phyloP scores from a whole-genome alignment of 116 monocot species.

The Zostera marina region DNA sequence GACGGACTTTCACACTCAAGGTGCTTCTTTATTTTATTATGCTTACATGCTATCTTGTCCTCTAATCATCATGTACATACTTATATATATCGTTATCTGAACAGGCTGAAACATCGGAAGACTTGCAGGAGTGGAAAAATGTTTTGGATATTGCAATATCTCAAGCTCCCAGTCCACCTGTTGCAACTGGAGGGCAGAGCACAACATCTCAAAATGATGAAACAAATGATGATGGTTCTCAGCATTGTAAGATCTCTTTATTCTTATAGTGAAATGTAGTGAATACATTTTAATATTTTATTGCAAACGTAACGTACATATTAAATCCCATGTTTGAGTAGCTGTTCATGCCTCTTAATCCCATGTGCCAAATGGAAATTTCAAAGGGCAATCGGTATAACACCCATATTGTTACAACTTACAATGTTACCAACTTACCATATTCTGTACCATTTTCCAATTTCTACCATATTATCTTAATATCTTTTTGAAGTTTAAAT shows the following conservation, averaged over 20 bases:
- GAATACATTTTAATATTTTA: too few relatives aligned
- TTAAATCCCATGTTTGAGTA: not conserved
- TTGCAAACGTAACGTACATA: too few relatives aligned
- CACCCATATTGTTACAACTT: too few relatives aligned
- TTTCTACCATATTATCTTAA: too few relatives aligned
- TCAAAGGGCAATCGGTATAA: too few relatives aligned
- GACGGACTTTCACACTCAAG: conserved; percentile 74
- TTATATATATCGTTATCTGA: conserved; percentile 1
- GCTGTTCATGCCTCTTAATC: not conserved
- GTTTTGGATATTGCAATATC: conserved; percentile 77
- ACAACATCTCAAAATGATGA: conserved; percentile 68
- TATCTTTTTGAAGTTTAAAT: too few relatives aligned
- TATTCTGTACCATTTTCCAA: too few relatives aligned
- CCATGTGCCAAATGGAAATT: too few relatives aligned
- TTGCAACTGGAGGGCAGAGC: conserved; percentile 35
- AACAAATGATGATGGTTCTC: conserved; percentile 31
- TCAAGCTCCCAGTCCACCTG: conserved; percentile 53
- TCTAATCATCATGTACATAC: not conserved
- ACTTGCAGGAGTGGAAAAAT: conserved; percentile 78
- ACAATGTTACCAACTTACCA: too few relatives aligned
- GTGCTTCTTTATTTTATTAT: conserved; percentile 12
- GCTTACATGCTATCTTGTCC: not conserved
- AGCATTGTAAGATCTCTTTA: conserved; percentile 31
- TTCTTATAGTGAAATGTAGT: too few relatives aligned
- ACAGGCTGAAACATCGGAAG: conserved; percentile 83